phyloP scores from a whole-genome alignment of 495 filamentous ascomycete genomes.

The Aspergillus carlsbadensis region DNA sequence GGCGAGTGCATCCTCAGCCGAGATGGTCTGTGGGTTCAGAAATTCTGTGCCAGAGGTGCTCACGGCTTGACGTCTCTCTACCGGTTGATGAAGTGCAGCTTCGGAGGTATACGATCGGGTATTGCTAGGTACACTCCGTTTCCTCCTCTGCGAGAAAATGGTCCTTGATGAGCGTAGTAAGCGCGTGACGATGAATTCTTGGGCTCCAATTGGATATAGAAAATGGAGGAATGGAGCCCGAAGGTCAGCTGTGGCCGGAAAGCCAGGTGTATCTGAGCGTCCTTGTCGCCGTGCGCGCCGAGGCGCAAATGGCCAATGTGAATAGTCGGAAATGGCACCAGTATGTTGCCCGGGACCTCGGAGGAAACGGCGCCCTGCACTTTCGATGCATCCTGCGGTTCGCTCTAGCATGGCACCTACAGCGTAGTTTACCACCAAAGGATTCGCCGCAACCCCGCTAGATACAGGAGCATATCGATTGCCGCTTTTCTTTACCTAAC shows the following conservation, averaged over 20 bases:
- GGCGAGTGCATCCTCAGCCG: constrained; percentile 18
- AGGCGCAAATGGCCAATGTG: constrained; percentile 43
- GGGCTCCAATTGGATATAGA: constrained; percentile 35
- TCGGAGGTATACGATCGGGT: constrained; percentile 32
- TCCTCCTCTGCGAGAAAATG: constrained; percentile 31
- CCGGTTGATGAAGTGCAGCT: constrained; percentile 11
- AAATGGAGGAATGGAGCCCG: constrained; percentile 39
- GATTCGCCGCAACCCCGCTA: constrained; percentile 26
- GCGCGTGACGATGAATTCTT: constrained; percentile 22
- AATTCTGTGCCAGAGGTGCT: neutral
- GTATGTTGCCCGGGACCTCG: constrained; percentile 66
- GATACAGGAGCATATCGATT: constrained; percentile 31
- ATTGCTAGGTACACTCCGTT: constrained; percentile 19
- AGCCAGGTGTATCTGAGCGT: constrained; percentile 15
- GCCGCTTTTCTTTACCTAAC: neutral
- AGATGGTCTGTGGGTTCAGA: neutral
- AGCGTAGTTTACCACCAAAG: constrained; percentile 36
- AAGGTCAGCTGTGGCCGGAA: constrained; percentile 19
- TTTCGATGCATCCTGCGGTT: constrained; percentile 73
- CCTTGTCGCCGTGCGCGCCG: constrained; percentile 24
- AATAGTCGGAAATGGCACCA: constrained; percentile 54
- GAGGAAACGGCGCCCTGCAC: constrained; percentile 67
- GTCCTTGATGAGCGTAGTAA: constrained; percentile 26
- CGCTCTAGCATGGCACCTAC: constrained; percentile 79
- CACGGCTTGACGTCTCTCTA: neutral